phyloP scores from a whole-genome alignment of 805 yeast genomes.

The Monosporozyma unispora region DNA sequence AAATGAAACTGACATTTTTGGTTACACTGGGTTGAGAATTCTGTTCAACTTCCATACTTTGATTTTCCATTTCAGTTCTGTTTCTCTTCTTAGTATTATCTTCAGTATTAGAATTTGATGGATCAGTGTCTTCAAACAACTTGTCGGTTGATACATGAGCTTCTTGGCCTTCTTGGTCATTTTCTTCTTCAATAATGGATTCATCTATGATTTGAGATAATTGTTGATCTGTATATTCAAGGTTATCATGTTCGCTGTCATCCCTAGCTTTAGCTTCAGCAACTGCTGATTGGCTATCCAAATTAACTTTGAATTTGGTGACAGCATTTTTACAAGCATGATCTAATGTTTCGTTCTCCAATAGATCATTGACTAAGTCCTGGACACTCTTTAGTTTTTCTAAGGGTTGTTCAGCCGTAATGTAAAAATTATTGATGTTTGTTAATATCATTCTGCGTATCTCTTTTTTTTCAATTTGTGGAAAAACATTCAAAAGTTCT shows the following conservation, averaged over 20 bases:
- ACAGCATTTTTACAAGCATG: slow-evolving; percentile 29
- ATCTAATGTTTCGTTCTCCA: slow-evolving; percentile 30
- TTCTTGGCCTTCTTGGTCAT: background rate
- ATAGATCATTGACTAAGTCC: slow-evolving; percentile 23
- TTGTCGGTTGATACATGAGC: background rate
- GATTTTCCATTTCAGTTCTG: slow-evolving; percentile 8
- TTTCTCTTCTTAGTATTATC: slow-evolving; percentile 7
- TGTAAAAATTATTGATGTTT: slow-evolving; percentile 40
- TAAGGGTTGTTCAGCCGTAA: slow-evolving; percentile 29
- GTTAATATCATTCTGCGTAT: slow-evolving; percentile 44
- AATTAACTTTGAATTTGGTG: slow-evolving; percentile 20
- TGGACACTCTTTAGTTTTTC: slow-evolving; percentile 21
- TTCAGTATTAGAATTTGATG: background rate
- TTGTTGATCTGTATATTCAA: slow-evolving; percentile 12
- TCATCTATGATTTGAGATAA: slow-evolving; percentile 17
- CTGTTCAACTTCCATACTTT: background rate
- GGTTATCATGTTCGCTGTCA: background rate
- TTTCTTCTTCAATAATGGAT: slow-evolving; percentile 1
- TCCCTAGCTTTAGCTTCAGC: slow-evolving; percentile 5
- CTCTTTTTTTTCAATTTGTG: slow-evolving; percentile 40
- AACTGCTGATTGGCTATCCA: slow-evolving; percentile 9
- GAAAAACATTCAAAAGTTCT: slow-evolving; percentile 45
- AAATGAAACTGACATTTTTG: slow-evolving; percentile 9
- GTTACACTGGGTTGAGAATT: background rate
- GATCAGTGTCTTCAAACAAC: background rate